Evolutionary conservation across 1,284 basidiomycete species (phyloP), one percentile per base, ranked within the genome.

Genomic region (Exobasidium cylindrosporum): DNA sequence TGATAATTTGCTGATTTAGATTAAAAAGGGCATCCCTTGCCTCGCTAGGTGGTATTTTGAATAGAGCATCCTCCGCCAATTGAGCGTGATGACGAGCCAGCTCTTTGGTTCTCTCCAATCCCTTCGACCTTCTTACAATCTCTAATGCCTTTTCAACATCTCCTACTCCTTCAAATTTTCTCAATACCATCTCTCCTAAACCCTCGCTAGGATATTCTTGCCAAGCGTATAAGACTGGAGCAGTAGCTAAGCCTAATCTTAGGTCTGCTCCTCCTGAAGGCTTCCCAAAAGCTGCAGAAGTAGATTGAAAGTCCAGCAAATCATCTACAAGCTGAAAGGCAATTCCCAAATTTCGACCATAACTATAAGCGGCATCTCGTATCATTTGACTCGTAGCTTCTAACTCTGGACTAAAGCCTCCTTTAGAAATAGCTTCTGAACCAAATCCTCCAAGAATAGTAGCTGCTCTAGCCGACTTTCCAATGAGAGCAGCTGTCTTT

Each of bases 401-500:
- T 6, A 64, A 64, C 1, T 45, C 40, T 11, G 46, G 46, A 0
- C 45, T 14, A 40, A 70, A 26, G 1, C 45, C 52, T 3, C 60
- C 55, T 23, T 47, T 53, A 7, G 55, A 24, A 70, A 93, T 90
- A 0, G 82, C 82, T 52, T 74, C 72, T 3, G 87, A 87, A 0
- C 82, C 82, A 56, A 88, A 90, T 0, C 95, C 95, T 4, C 94
- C 95, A 0, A 98, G 84, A 3, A 95, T 88, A 4, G 92, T 91
- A 0, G 92, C 87, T 4, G 91, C 90, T 6, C 94, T 85, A 1
- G 91, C 89, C 2, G 89, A 89, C 81, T 97, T 98, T 1, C 93
- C 94, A 86, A 98, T 95, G 63, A 98, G 82, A 73, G 89, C 92
- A 17, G 95, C 95, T 4, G 93, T 96, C 83, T 98, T 97, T 75